Conservation (phyloP, 2,329 filamentous ascomycete genomes). For the Alternaria incomplexa region DNA sequence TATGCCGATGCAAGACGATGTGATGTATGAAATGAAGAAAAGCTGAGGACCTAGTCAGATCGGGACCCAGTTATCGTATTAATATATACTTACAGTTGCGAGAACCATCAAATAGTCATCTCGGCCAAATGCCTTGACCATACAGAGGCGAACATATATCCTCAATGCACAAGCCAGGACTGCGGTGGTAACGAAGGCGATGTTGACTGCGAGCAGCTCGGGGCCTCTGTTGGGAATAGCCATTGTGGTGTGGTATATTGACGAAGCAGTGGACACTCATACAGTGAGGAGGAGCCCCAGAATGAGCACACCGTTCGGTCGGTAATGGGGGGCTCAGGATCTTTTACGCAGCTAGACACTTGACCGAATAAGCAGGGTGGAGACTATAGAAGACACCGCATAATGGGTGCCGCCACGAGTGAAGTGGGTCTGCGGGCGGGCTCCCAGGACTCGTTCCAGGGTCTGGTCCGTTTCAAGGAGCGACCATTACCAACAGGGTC, state of each 20-base stretch:
- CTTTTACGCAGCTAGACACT: constrained; percentile 20
- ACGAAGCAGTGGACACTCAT: constrained; percentile 3
- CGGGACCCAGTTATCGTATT: not conserved
- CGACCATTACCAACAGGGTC: constrained; percentile 14
- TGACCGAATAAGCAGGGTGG: constrained; percentile 11
- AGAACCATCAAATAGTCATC: constrained; percentile 46
- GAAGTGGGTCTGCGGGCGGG: constrained; percentile 24
- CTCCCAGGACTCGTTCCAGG: constrained; percentile 19
- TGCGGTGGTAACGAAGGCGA: constrained; percentile 34
- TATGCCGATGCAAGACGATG: constrained; percentile 36
- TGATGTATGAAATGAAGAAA: constrained; percentile 32
- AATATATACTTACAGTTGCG: constrained; percentile 32
- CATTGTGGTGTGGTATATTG: constrained; percentile 24
- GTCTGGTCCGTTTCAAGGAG: constrained; percentile 28
- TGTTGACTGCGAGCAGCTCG: constrained; percentile 38
- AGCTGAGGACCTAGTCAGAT: constrained; percentile 19
- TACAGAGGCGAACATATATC: constrained; percentile 37
- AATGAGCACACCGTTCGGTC: not conserved
- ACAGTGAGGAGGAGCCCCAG: constrained; percentile 10
- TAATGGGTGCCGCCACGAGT: constrained; percentile 24
- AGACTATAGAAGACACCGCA: constrained; percentile 19
- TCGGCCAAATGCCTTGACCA: constrained; percentile 45
- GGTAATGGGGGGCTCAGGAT: constrained; percentile 10
- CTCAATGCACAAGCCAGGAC: constrained; percentile 35
- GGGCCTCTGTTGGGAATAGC: constrained; percentile 42